Evolutionary conservation across 345 rosid genomes (phyloP).

Genomic region (Populus ilicifolia): DNA sequence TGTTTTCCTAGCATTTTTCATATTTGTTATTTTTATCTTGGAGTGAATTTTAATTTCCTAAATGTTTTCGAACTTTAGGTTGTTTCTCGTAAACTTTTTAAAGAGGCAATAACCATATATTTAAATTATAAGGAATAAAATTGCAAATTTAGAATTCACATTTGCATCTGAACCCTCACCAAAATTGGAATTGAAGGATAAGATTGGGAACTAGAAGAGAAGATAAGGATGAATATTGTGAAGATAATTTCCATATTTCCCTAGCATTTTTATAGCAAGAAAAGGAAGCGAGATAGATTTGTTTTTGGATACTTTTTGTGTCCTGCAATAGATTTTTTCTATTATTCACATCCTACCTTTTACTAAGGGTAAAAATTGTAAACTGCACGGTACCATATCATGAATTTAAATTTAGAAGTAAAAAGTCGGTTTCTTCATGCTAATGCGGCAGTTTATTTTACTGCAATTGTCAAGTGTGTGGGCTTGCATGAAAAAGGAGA

Average conservation of each 20-base stretch:
- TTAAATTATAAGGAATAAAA: no score
- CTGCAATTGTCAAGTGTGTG: not conserved
- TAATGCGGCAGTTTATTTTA: not conserved
- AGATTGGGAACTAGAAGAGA: not conserved
- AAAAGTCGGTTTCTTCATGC: not conserved
- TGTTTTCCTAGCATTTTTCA: no score
- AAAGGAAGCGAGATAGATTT: not conserved
- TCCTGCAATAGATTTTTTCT: not conserved
- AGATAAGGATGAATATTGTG: not conserved
- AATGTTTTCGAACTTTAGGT: no score
- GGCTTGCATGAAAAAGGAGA: not conserved
- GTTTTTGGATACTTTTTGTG: not conserved
- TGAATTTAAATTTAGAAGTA: not conserved
- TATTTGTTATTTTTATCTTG: no score
- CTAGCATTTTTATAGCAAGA: not conserved
- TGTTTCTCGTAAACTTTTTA: no score
- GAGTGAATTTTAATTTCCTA: no score
- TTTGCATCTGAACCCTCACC: not conserved
- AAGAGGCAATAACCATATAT: no score
- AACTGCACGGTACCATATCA: not conserved
- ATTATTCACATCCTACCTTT: not conserved
- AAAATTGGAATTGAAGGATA: not conserved
- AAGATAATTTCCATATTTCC: not conserved
- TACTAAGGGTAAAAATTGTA: not conserved
- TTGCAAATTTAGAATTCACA: no score